These are phyloP conservation scores for Skeletonema tropicum DNA, from an alignment of 108 stramenopile genomes.

Conservation along the genomic window DNA sequence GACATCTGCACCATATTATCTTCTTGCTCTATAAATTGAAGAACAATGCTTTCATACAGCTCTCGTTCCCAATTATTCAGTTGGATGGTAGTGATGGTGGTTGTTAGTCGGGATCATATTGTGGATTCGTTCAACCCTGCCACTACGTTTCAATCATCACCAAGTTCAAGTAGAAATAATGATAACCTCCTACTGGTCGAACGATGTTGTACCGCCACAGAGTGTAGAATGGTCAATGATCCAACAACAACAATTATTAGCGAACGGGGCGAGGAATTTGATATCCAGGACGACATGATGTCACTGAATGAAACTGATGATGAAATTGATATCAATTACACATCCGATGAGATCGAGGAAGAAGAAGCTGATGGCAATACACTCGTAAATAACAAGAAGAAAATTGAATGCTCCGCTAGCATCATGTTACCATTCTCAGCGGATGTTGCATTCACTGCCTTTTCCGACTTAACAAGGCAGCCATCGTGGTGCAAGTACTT, in stretches of 20 bases:
- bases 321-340: not conserved
- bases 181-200: not conserved
- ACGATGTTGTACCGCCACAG: not conserved
- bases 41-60: too few species aligned
- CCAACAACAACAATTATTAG: not conserved
- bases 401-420: conserved; percentile 45
- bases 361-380: not conserved
- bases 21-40: too few species aligned
- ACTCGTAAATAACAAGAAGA: conserved; percentile 15
- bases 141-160: not conserved
- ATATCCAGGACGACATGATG: not conserved
- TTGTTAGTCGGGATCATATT: not conserved
- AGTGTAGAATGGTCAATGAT: not conserved
- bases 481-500: conserved; percentile 80
- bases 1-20: too few species aligned
- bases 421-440: conserved; percentile 64
- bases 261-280: not conserved
- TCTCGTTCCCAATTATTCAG: not conserved
- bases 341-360: not conserved
- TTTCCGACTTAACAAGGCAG: conserved; percentile 77
- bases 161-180: not conserved
- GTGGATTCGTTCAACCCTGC: not conserved
- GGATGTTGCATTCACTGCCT: conserved; percentile 79
- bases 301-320: not conserved
- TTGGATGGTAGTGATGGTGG: not conserved